phyloP scores from a whole-genome alignment of 2,329 filamentous ascomycete species.

The Ophiognomonia clavigignenti-juglandacearum region DNA sequence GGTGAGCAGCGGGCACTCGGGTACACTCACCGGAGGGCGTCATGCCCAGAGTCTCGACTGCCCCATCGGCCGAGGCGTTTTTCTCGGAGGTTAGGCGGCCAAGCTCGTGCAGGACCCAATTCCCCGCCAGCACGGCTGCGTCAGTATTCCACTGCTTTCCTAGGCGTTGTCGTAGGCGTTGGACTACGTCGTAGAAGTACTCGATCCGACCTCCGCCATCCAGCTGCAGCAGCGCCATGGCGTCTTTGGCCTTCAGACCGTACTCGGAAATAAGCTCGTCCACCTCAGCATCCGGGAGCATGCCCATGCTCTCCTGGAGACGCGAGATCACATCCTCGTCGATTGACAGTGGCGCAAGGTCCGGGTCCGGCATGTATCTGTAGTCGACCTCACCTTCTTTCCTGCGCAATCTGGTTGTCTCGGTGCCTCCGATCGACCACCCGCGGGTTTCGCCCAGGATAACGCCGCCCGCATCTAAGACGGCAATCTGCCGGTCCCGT shows the following conservation, averaged over 20 bases:
- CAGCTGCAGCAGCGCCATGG: constrained; percentile 69
- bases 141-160: constrained; percentile 18
- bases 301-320: constrained; percentile 59
- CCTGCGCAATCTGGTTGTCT: constrained; percentile 76
- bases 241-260: constrained; percentile 74
- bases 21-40: constrained; percentile 42
- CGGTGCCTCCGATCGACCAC: constrained; percentile 80
- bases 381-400: constrained; percentile 99
- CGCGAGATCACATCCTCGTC: constrained; percentile 62
- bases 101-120: constrained; percentile 72
- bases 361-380: constrained; percentile 96
- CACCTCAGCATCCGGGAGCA: constrained; percentile 67
- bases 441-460: constrained; percentile 86
- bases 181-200: constrained; percentile 70
- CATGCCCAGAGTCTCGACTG: constrained; percentile 21
- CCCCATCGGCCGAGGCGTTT: constrained; percentile 18
- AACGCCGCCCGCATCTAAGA: constrained; percentile 69
- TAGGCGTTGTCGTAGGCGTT: constrained; percentile 32
- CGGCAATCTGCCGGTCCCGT: constrained; percentile 77
- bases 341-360: constrained; percentile 76
- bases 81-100: constrained; percentile 59
- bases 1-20: constrained; percentile 39
- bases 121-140: constrained; percentile 46
- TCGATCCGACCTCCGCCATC: constrained; percentile 76
- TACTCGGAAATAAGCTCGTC: constrained; percentile 57